Evolutionary conservation across 169 alveolate species (phyloP), one percentile per base, ranked within the genome.

Genomic region (Plasmodium billcollinsi): DNA sequence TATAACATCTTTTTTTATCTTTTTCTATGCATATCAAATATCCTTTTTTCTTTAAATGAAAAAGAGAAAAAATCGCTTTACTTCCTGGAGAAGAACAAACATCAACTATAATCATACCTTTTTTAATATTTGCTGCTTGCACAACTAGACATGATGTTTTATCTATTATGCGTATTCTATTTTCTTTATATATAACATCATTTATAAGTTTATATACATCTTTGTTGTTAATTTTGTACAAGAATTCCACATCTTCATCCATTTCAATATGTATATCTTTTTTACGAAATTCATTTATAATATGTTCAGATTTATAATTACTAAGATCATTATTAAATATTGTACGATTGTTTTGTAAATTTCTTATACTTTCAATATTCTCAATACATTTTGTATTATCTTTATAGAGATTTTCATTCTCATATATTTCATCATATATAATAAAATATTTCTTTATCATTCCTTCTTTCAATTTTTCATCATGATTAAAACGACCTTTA

Each of bases 51-150:
- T 85, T 70, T 61, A 85, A 61, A 18, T 14, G 29, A 14, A 39
- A 9, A 12, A 71, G 54, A 50, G 71, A 59, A 26, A 33, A 72
- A 14, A 85, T 85, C 33, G 92, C 92, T 59, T 85, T 85, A 52
- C 92, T 85, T 6, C 92, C 92, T 9, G 92, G 92, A 5, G 92
- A 73, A 14, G 92, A 85, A 29, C 92, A 85, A 12, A 85, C 47
- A 61, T 85, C 92, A 12, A 85, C 86, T 65, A 85, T 33, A 14
- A 62, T 66, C 85, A 71, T 85, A 6, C 92, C 92, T 15, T 45
- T 54, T 85, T 85, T 70, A 29, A 85, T 85, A 12, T 85, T 15
- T 1, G 72, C 92, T 49, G 92, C 74, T 15, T 85, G 49, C 12
- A 85, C 92, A 61, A 85, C 92, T 50, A 85, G 43, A 33, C 92